These are phyloP conservation scores for Epichloe elymi DNA, from an alignment of 2,329 filamentous ascomycete genomes.

Conservation along the genomic window DNA sequence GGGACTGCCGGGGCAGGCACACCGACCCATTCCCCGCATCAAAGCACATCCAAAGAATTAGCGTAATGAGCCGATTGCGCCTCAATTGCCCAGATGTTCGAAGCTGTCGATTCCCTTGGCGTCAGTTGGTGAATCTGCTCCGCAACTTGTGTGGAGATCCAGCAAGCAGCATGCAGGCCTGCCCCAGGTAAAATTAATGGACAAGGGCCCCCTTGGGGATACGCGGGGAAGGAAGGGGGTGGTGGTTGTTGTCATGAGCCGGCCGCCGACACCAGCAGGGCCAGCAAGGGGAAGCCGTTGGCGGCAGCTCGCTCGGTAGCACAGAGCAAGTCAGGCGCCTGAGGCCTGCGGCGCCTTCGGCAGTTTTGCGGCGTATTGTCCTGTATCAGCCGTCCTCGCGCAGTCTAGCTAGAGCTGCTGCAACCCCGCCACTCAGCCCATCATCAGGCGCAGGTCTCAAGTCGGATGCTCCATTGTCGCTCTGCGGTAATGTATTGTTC, in stretches of 20 bases:
- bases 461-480: constrained; percentile 11
- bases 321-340: not conserved
- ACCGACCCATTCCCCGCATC: not conserved
- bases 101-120: not conserved
- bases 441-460: not conserved
- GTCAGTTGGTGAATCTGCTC: not conserved
- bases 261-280: not conserved
- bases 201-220: not conserved
- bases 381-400: constrained; percentile 24
- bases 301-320: not conserved
- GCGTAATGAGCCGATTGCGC: too few species aligned
- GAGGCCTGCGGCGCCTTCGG: not conserved
- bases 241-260: too few species aligned
- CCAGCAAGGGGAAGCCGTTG: not conserved
- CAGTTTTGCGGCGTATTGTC: constrained; percentile 4
- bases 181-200: too few species aligned
- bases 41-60: not conserved
- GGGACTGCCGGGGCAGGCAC: not conserved
- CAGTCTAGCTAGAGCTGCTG: constrained; percentile 46
- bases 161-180: not conserved
- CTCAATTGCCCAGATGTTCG: too few species aligned
- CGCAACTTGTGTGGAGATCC: not conserved
- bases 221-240: too few species aligned
- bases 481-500: constrained; percentile 23
- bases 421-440: constrained; percentile 42